phyloP scores from a whole-genome alignment of 176 grass and related monocot genomes.

The Chrysopogon serrulatus region DNA sequence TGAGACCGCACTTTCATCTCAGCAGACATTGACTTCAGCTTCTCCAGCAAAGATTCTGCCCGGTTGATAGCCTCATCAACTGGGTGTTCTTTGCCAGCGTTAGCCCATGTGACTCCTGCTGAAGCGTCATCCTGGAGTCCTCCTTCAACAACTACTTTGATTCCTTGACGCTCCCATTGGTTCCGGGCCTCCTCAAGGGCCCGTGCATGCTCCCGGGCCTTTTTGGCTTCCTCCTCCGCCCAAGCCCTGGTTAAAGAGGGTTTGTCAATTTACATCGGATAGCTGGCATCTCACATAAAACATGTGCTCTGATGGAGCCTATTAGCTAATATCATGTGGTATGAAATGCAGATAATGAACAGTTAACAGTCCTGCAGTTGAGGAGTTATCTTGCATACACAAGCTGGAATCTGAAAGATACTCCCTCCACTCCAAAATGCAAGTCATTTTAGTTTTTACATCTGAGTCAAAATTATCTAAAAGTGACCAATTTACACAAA shows the following conservation, averaged over 20 bases:
- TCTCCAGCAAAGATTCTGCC: conserved; percentile 51
- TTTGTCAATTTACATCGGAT: conserved; percentile 1
- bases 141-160: conserved; percentile 75
- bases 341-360: conserved; percentile 13
- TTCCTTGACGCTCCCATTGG: conserved; percentile 77
- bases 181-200: conserved; percentile 76
- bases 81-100: conserved; percentile 53
- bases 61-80: conserved; percentile 43
- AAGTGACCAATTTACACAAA: background rate
- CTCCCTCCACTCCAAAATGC: background rate
- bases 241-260: conserved; percentile 61
- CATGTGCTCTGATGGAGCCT: background rate
- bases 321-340: background rate
- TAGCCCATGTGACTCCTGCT: conserved; percentile 68
- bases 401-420: background rate
- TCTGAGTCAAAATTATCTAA: background rate
- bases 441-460: background rate
- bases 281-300: background rate
- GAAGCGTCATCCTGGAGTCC: conserved; percentile 65
- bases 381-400: background rate
- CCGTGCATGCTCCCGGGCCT: conserved; percentile 72
- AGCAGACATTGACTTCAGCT: conserved; percentile 46
- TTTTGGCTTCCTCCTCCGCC: conserved; percentile 96
- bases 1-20: conserved; percentile 50
- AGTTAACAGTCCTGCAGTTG: background rate